A percentile compares a stretch with the other conserved stretches of the same genome.
Conservation (phyloP, 2,329 filamentous ascomycete genomes). For the Kalaharituber pfeilii region DNA sequence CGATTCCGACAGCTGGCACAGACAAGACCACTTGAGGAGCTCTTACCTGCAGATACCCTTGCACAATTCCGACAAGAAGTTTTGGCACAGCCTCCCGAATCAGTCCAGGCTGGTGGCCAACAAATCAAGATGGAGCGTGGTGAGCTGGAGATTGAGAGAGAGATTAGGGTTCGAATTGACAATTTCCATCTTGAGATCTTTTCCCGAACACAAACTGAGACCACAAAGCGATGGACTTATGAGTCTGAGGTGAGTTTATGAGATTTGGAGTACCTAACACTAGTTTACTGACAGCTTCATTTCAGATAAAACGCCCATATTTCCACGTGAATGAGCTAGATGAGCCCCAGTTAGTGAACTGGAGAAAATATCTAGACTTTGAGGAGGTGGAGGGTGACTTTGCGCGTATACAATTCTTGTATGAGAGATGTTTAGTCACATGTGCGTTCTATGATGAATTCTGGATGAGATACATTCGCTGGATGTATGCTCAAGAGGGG, state of each 20-base stretch:
- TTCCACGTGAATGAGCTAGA: conserved; percentile 93
- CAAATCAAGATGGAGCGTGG: conserved; percentile 36
- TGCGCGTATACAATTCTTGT: conserved; percentile 59
- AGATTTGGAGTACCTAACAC: background rate
- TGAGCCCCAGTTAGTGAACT: conserved; percentile 66
- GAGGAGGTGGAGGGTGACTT: conserved; percentile 75
- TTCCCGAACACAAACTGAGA: conserved; percentile 65
- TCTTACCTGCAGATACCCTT: conserved; percentile 52
- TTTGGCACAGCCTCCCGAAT: conserved; percentile 42
- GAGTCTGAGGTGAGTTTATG: conserved; percentile 46
- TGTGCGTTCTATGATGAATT: conserved; percentile 94
- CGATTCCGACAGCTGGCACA: conserved; percentile 65
- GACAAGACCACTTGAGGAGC: conserved; percentile 51
- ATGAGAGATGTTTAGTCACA: conserved; percentile 83
- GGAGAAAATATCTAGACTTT: conserved; percentile 92
- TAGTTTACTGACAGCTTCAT: too few relatives aligned
- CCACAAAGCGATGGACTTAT: conserved; percentile 83
- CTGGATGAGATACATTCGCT: conserved; percentile 91
- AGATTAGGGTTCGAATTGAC: conserved; percentile 65
- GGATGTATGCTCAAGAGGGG: conserved; percentile 66
- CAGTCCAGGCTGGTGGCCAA: conserved; percentile 25
- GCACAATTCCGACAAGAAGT: conserved; percentile 54
- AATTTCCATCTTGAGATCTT: conserved; percentile 66
- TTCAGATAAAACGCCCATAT: conserved; percentile 69
- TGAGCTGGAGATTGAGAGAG: conserved; percentile 66